Evolutionary conservation across 257 asterid species (phyloP).

Genomic region (Solanum dulcamara): DNA sequence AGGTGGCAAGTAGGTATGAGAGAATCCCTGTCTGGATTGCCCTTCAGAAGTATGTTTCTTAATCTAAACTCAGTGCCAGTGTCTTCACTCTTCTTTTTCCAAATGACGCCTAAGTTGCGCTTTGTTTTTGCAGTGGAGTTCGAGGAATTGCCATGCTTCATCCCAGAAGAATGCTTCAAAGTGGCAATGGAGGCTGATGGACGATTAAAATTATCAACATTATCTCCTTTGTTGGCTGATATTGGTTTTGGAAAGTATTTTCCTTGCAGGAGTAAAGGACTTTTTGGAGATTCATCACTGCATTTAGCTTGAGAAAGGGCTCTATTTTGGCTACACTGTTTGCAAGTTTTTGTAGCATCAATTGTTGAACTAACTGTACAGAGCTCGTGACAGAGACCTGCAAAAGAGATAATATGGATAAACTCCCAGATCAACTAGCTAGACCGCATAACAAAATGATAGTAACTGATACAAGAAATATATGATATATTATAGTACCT

Average conservation of each 20-base stretch:
- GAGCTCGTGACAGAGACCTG: constrained; percentile 62
- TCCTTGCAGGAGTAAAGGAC: constrained; percentile 45
- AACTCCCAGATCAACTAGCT: not conserved
- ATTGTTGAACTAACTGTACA: constrained; percentile 46
- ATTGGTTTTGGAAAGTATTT: constrained; percentile 21
- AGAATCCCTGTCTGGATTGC: constrained; percentile 12
- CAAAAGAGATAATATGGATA: not conserved
- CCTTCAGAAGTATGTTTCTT: constrained; percentile 46
- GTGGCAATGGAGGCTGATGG: constrained; percentile 24
- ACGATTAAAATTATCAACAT: constrained; percentile 10
- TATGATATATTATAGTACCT: constrained; percentile 32
- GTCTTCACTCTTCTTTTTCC: constrained; percentile 46
- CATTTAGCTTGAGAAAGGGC: constrained; percentile 15
- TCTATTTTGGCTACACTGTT: constrained; percentile 36
- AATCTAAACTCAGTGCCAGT: constrained; percentile 44
- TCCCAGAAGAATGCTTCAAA: constrained; percentile 15
- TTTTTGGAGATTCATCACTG: constrained; percentile 37
- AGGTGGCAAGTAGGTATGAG: constrained; percentile 36
- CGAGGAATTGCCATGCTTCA: constrained; percentile 23
- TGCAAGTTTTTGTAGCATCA: constrained; percentile 34
- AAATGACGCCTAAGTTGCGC: constrained; percentile 54
- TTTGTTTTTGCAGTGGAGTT: constrained; percentile 26
- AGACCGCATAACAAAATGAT: not conserved
- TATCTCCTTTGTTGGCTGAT: constrained; percentile 17
- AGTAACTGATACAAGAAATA: constrained; percentile 1